A percentile compares a stretch with the other conserved stretches of the same genome.
These are phyloP conservation scores for Citrullus amarus DNA, from an alignment of 306 rosid species.

Conservation along the genomic window DNA sequence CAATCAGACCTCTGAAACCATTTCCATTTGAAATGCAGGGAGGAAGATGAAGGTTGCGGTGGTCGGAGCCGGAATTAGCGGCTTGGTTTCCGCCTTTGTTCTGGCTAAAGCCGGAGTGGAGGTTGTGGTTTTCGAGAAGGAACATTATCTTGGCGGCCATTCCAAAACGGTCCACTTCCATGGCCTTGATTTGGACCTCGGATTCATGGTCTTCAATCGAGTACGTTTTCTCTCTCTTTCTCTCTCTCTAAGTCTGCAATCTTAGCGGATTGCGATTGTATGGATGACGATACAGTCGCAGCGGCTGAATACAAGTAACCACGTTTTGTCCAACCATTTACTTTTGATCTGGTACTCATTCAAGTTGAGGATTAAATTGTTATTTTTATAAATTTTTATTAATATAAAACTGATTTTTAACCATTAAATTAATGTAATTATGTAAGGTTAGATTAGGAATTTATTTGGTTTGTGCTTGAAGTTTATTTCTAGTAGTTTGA, in stretches of 20 bases:
- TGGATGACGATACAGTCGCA: neutral
- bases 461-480: neutral
- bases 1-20: neutral
- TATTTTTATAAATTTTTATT: too few relatives aligned
- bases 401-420: too few relatives aligned
- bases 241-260: neutral
- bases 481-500: too few relatives aligned
- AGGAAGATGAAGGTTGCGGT: neutral
- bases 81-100: neutral
- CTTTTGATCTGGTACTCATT: too few relatives aligned
- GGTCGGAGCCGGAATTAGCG: constrained; percentile 1
- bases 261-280: neutral
- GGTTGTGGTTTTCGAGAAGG: neutral
- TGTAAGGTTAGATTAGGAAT: neutral
- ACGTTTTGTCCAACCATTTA: too few relatives aligned
- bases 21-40: too few relatives aligned
- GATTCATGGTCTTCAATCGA: neutral
- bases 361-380: too few relatives aligned
- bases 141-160: neutral
- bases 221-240: neutral
- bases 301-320: neutral
- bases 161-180: neutral
- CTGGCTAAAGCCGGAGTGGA: neutral
- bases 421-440: too few relatives aligned
- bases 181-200: neutral